Base-by-base conservation (phyloP, 306 rosid genomes). In the Luffa aegyptiaca region DNA sequence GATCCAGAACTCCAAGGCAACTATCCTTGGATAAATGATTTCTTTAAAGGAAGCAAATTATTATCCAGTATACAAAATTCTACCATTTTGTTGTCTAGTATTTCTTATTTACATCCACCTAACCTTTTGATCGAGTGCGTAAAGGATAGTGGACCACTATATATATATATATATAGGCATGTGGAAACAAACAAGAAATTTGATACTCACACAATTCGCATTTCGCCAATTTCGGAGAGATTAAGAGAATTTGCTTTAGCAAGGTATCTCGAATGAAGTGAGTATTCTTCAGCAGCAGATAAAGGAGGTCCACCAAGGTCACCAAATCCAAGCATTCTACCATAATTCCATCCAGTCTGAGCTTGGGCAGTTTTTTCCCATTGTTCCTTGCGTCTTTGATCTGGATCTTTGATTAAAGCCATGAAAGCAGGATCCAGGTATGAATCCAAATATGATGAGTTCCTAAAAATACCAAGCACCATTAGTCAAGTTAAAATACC, bases 381-480 rank as follows among this genome's bases (percentile, higher is more conserved):
- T 74, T 91, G 99, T 85, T 95, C 99, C 80, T 84, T 86, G 81
- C 94, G 99, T 84, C 96, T 91, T 88, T 93, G 91, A 84, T 95
- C 99, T 35, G 99, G 99, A 86, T 95, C 97, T 91, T 91, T 95
- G 80, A 95, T 93, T 86, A 95, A 89, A 70, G 99, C 92, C 99
- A 95, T 93, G 90, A 95, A 95, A 82, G 99, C 96, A 79, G 99
- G 99, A 90, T 95, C 99, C 86, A 95, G 85, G 87, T 61, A 90
- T 69, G 97, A 65, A 86, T 88, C 97, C 84, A 95, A 87, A 84
- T 91, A 81, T 68, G 99, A 79, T 16, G 97, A 87, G 79, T 83
- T 93, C 97, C 99, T 95, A 85, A 21, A 86, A 81, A 49, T 13
- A 46, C 26, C 44, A 74, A 33, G 62, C 26, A 49, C 45, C 14